Evolutionary conservation across 768 basidiomycete species (phyloP), one percentile per base, ranked within the genome.

Genomic region (Podaxis rugospora): DNA sequence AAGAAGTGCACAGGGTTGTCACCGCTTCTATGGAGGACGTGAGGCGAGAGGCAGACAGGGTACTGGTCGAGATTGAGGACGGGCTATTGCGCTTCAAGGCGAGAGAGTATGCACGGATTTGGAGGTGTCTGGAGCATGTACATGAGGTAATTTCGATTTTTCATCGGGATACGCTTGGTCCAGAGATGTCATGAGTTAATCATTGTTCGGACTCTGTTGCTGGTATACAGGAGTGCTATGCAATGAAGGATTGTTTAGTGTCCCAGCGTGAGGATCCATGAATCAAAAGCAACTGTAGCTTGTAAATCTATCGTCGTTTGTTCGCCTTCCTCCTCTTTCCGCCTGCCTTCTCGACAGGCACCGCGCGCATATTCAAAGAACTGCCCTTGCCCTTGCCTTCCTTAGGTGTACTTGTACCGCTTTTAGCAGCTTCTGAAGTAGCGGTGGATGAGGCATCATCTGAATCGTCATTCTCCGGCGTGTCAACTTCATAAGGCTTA

Each of bases 321-420:
- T 79, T 76, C 5, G 72, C 78, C 69, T 86, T 87, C 64, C 88
- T 81, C 69, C 89, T 80, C 68, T 82, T 85, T 10, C 87, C 87
- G 0, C 86, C 88, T 5, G 82, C 80, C 67, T 80, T 88, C 49
- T 72, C 70, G 21, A 80, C 76, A 10, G 83, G 78, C 4, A 68
- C 71, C 6, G 68, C 69, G 53, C 73, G 72, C 21, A 32, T 21
- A 25, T 59, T 65, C 32, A 55, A 23, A 11, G 54, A 37, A 10
- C 68, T 69, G 37, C 66, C 67, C 62, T 71, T 73, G 5, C 66
- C 70, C 11, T 66, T 73, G 49, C 67, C 72, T 46, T 73, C 71
- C 61, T 65, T 74, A 40, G 77, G 75, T 10, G 76, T 80, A 28
- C 69, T 72, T 9, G 71, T 71, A 5, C 77, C 80, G 59, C 77